Conservation (phyloP, 1,139 yeast species). For the Suhomyces ambrosiae region DNA sequence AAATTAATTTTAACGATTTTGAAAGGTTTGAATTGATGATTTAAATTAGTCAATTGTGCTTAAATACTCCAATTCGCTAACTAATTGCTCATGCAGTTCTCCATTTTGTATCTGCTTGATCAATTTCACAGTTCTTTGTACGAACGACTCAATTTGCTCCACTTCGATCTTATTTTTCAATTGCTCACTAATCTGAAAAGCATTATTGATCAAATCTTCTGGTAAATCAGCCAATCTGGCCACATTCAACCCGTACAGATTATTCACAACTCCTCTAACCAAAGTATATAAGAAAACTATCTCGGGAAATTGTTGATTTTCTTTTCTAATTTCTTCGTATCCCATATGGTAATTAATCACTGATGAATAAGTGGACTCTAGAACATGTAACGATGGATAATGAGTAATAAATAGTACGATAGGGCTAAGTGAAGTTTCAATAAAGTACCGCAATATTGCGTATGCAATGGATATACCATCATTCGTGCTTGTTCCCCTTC, state of each 20-base stretch:
- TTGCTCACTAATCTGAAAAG: conserved; percentile 48
- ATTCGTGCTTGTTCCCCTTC: conserved; percentile 82
- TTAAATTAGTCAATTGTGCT: too few species aligned
- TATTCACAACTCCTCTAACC: conserved; percentile 58
- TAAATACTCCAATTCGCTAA: conserved; percentile 7
- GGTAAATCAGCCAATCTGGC: conserved; percentile 73
- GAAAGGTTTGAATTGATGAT: too few species aligned
- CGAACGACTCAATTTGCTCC: conserved; percentile 12
- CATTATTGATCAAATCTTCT: conserved; percentile 48
- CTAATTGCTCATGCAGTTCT: neutral
- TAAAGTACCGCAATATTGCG: conserved; percentile 67
- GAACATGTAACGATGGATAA: conserved; percentile 68
- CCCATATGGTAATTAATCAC: conserved; percentile 78
- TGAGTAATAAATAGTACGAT: conserved; percentile 83
- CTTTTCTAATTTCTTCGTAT: conserved; percentile 47
- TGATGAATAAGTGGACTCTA: conserved; percentile 44
- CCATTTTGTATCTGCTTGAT: conserved; percentile 4
- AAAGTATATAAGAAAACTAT: conserved; percentile 64
- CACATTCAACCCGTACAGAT: conserved; percentile 78
- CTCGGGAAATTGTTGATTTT: conserved; percentile 39
- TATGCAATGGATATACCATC: conserved; percentile 91
- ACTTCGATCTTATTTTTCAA: conserved; percentile 37
- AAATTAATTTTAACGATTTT: too few species aligned
- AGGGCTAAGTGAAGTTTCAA: conserved; percentile 48
- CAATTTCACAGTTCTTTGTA: conserved; percentile 1